phyloP scores from a whole-genome alignment of 2,329 filamentous ascomycete species.

The Pyrenophora teres region DNA sequence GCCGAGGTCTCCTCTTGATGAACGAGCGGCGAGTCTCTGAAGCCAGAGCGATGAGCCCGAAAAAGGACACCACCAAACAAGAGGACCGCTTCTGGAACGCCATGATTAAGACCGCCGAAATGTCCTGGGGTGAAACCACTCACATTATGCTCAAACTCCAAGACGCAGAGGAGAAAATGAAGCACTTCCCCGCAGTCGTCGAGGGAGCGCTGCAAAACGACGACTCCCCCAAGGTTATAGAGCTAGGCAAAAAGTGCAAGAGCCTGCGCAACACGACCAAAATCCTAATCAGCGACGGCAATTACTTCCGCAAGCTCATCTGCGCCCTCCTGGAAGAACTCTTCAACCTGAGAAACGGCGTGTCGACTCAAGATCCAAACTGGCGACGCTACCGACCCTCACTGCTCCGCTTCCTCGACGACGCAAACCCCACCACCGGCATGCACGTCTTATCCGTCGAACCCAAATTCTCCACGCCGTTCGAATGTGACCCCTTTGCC shows the following conservation, averaged over 20 bases:
- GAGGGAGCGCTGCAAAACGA: no score
- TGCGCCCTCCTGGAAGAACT: conserved; percentile 1
- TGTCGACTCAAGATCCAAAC: no score
- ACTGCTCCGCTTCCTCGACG: not conserved
- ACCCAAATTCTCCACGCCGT: not conserved
- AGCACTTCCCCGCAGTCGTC: no score
- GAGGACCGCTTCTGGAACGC: no score
- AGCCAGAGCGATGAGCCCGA: no score
- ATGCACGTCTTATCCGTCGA: not conserved
- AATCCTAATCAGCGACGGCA: not conserved
- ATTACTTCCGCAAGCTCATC: not conserved
- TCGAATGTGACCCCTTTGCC: not conserved
- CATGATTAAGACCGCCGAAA: no score
- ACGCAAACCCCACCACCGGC: not conserved
- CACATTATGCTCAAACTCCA: not conserved
- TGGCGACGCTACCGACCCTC: not conserved
- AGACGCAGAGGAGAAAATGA: no score
- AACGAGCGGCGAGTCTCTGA: not conserved
- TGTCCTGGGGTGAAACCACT: no score
- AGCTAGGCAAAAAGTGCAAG: conserved; percentile 1
- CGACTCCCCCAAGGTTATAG: not conserved
- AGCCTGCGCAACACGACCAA: no score
- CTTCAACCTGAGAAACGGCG: not conserved
- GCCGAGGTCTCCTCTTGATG: not conserved
- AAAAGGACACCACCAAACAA: no score